Conservation (phyloP, 371 early-diverging fungal genomes). For the Rhizoclosmatium hyalinum region DNA sequence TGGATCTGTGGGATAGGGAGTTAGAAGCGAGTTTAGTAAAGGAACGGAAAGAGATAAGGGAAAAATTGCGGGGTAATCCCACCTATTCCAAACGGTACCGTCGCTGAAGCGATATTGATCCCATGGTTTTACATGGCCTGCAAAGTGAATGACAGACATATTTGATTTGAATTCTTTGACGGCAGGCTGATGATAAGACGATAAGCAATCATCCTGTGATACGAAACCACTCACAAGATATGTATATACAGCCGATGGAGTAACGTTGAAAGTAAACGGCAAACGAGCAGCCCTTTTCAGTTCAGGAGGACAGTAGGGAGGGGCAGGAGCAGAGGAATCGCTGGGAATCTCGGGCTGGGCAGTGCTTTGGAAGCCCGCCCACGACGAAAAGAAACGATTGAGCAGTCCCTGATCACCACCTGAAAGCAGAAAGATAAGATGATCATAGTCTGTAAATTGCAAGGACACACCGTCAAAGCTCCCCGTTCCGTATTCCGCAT, state of each 20-base stretch:
- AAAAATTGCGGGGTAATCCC: not conserved
- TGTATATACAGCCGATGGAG: conserved; percentile 86
- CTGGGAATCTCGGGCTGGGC: not conserved
- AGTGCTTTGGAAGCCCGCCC: conserved; percentile 58
- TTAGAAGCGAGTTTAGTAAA: not conserved
- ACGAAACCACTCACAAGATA: conserved; percentile 39
- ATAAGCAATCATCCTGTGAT: not conserved
- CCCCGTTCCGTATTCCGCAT: conserved; percentile 62
- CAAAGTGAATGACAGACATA: conserved; percentile 87
- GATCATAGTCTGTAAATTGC: not conserved
- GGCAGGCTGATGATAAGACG: conserved; percentile 44
- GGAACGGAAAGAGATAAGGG: conserved; percentile 2
- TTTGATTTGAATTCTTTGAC: conserved; percentile 66
- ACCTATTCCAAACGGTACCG: conserved; percentile 43
- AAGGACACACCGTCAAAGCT: conserved; percentile 67
- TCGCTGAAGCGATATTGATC: conserved; percentile 37
- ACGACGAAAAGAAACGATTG: conserved; percentile 82
- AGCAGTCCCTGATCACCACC: conserved; percentile 96
- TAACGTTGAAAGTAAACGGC: conserved; percentile 92
- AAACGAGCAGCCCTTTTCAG: conserved; percentile 60
- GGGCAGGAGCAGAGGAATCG: not conserved
- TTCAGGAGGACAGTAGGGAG: conserved; percentile 14
- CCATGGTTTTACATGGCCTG: conserved; percentile 93
- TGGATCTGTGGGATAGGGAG: not conserved
- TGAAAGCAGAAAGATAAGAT: conserved; percentile 29